Percentiles rank a stretch among this genome's conserved stretches.
Evolutionary conservation across 441 rosid genomes (phyloP).

Genomic region (Macaranga tanarius): DNA sequence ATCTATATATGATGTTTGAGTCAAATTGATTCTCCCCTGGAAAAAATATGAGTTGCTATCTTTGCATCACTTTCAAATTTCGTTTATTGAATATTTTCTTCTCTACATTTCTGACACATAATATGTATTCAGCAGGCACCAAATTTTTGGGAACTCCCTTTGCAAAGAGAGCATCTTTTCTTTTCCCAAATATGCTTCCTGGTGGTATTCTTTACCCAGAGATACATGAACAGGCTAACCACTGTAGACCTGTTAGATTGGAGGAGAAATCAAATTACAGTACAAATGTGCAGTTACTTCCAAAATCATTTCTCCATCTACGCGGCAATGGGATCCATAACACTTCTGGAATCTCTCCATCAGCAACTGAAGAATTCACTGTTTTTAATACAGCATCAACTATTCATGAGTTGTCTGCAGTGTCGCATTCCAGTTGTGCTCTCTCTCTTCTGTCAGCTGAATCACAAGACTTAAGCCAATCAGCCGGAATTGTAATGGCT

Average conservation of each 20-base stretch:
- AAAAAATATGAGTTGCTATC: background rate
- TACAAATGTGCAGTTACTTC: slow-evolving; percentile 24
- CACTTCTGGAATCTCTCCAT: slow-evolving; percentile 31
- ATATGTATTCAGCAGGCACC: slow-evolving; percentile 36
- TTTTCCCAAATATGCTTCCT: slow-evolving; percentile 34
- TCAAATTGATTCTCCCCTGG: background rate
- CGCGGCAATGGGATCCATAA: slow-evolving; percentile 31
- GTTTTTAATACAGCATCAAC: slow-evolving; percentile 36
- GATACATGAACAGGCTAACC: slow-evolving; percentile 30
- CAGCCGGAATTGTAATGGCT: slow-evolving; percentile 34
- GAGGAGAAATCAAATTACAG: slow-evolving; percentile 24
- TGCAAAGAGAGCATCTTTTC: slow-evolving; percentile 37
- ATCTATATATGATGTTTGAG: background rate
- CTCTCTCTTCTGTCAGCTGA: slow-evolving; percentile 96
- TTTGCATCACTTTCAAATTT: background rate
- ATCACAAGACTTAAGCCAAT: slow-evolving; percentile 45
- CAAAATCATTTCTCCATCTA: slow-evolving; percentile 30
- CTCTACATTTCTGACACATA: slow-evolving; percentile 1
- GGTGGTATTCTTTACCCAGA: slow-evolving; percentile 30
- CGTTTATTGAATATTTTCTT: background rate
- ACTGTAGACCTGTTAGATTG: slow-evolving; percentile 28
- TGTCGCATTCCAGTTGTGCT: slow-evolving; percentile 58
- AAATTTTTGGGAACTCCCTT: slow-evolving; percentile 33
- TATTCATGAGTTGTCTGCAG: slow-evolving; percentile 43
- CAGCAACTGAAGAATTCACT: slow-evolving; percentile 31